These are phyloP conservation scores for Phytophthora brassicae DNA, from an alignment of 352 stramenopile genomes.

Conservation along the genomic window DNA sequence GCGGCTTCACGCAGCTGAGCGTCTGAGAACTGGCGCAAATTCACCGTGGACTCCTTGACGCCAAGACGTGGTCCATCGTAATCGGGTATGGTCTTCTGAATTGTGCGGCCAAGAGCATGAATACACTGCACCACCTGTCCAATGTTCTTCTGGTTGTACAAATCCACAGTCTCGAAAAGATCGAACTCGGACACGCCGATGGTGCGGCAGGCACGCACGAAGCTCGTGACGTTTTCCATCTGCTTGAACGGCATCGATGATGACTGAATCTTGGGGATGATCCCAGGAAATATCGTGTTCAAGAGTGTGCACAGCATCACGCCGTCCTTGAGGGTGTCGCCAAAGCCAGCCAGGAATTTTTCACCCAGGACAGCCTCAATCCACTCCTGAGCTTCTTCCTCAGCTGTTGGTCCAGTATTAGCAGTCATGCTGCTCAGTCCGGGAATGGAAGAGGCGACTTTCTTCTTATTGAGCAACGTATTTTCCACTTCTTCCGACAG, in stretches of 20 bases:
- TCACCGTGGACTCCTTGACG: constrained; percentile 72
- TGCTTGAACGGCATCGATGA: constrained; percentile 87
- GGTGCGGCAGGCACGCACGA: constrained; percentile 75
- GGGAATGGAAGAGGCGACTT: constrained; percentile 35
- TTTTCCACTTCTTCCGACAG: constrained; percentile 49
- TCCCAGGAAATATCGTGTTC: constrained; percentile 70
- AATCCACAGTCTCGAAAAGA: constrained; percentile 90
- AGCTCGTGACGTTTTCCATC: constrained; percentile 90
- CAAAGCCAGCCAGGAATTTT: constrained; percentile 69
- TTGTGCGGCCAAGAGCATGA: constrained; percentile 73
- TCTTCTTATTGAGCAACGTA: constrained; percentile 32
- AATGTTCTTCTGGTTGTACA: constrained; percentile 89
- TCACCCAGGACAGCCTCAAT: constrained; percentile 76
- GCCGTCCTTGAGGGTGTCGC: constrained; percentile 77
- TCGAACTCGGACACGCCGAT: constrained; percentile 88
- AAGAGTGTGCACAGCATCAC: constrained; percentile 76
- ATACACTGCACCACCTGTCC: constrained; percentile 84
- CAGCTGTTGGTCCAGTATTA: constrained; percentile 32
- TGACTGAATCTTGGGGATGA: constrained; percentile 60
- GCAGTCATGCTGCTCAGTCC: constrained; percentile 44
- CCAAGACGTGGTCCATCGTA: constrained; percentile 70
- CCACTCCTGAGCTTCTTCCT: constrained; percentile 77
- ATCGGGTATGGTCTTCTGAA: constrained; percentile 77
- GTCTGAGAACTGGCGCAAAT: constrained; percentile 63
- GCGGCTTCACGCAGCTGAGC: constrained; percentile 67